phyloP scores from a whole-genome alignment of 768 basidiomycete species.

The Mycena leptocephala region DNA sequence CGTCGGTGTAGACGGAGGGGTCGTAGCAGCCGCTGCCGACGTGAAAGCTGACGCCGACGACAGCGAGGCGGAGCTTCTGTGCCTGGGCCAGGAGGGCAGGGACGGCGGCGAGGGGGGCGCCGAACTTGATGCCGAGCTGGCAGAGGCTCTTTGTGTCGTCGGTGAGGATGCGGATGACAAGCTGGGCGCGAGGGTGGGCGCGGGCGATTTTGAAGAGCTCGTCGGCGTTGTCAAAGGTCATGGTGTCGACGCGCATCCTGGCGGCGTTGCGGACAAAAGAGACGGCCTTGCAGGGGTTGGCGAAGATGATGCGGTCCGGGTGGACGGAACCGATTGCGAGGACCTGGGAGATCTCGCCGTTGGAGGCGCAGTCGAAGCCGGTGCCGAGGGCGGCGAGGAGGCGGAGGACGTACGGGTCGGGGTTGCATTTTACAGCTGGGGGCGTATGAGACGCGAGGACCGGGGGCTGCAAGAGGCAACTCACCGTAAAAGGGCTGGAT shows the following conservation, averaged over 20 bases:
- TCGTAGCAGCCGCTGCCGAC: slow-evolving; percentile 98
- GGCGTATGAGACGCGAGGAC: slow-evolving; percentile 42
- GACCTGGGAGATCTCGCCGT: slow-evolving; percentile 91
- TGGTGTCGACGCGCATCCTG: slow-evolving; percentile 85
- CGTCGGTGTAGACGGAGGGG: slow-evolving; percentile 91
- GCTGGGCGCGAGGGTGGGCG: slow-evolving; percentile 84
- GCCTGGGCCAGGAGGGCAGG: slow-evolving; percentile 87
- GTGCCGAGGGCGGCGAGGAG: slow-evolving; percentile 92
- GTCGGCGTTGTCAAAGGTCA: slow-evolving; percentile 99
- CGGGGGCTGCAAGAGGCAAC: slow-evolving; percentile 42
- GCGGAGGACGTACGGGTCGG: slow-evolving; percentile 94
- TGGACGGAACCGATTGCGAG: slow-evolving; percentile 81
- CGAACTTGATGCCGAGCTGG: slow-evolving; percentile 95
- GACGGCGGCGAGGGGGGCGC: slow-evolving; percentile 89
- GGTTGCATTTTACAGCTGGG: slow-evolving; percentile 98
- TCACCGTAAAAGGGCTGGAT: slow-evolving; percentile 96
- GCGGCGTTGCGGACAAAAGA: slow-evolving; percentile 94
- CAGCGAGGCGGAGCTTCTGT: slow-evolving; percentile 83
- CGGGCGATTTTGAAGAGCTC: slow-evolving; percentile 95
- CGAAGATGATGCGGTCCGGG: slow-evolving; percentile 92
- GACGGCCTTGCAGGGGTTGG: slow-evolving; percentile 98
- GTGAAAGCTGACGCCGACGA: slow-evolving; percentile 97
- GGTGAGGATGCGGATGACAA: slow-evolving; percentile 96
- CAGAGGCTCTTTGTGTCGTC: slow-evolving; percentile 97
- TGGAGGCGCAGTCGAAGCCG: slow-evolving; percentile 98